Evolutionary conservation across 495 filamentous ascomycete genomes (phyloP), one percentile per base, ranked within the genome.

Genomic region (Aspergillus nidulans): DNA sequence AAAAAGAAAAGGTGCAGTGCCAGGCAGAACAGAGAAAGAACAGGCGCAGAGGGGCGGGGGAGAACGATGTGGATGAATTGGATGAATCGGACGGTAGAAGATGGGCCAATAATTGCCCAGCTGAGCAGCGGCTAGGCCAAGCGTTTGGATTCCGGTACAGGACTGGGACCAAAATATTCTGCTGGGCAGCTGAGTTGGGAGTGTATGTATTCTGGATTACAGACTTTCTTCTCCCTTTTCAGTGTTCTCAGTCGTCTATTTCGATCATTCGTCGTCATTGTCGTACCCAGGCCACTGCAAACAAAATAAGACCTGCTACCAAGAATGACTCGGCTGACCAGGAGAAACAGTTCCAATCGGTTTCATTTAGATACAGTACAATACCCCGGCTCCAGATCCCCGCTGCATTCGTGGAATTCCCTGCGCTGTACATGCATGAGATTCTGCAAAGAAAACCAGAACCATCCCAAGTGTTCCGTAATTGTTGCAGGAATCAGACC

Each of bases 1-100:
- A 55, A 49, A 48, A 48, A 49, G 34, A 42, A 53, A 54, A 55
- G 36, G 30, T 52, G 38, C 49, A n/a, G n/a, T n/a, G n/a, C n/a
- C n/a, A 52, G 38, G 49, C 49, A 52, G 21, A 49, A 20, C 38
- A 24, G 16, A 36, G 34, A 16, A 41, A 41, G 16, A 44, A 34
- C 9, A 30, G 24, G 23, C 12, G 44, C 34, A 36, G 53, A 26
- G 53, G 49, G 40, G 51, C 42, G 52, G 39, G 51, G 43, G 28
- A 44, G 28, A 51, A 51, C 34, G 30, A 50, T 26, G 16, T 53
- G 49, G 49, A 53, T 47, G 49, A 45, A 57, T 51, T 53, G 49
- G 49, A 53, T 47, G 49, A 45, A 57, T 51, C 47, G 32, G 51
- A 53, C 23, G 51, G 40, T 16, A 45, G 49, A 36, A 55, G 20